Percentiles rank a stretch among this genome's conserved stretches.
Evolutionary conservation across 2,329 filamentous ascomycete species (phyloP).

Genomic region (Curvularia eragrostidis): DNA sequence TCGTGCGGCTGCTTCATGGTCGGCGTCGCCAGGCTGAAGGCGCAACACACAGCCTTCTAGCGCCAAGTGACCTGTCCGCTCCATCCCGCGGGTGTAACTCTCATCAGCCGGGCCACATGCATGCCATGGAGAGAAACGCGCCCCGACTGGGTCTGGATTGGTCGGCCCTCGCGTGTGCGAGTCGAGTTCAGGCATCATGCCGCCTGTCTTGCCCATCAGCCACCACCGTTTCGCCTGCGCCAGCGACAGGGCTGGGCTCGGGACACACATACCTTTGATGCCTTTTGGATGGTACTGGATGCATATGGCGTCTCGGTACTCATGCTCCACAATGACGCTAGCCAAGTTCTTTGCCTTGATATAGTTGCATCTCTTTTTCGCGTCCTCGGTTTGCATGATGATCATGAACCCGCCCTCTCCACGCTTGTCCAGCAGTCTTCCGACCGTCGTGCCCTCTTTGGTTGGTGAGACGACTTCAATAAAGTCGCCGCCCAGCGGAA

Average conservation of each 20-base stretch:
- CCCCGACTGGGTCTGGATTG: conserved; percentile 49
- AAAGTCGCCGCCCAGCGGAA: conserved; percentile 54
- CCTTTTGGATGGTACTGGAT: conserved; percentile 57
- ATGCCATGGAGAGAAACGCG: conserved; percentile 55
- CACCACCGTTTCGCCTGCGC: not conserved
- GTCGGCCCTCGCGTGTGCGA: conserved; percentile 43
- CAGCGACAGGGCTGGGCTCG: not conserved
- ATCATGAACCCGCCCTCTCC: conserved; percentile 58
- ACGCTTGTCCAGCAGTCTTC: conserved; percentile 51
- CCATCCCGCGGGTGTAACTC: conserved; percentile 49
- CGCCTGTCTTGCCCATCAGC: conserved; percentile 35
- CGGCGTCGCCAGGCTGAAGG: conserved; percentile 48
- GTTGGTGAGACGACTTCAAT: conserved; percentile 54
- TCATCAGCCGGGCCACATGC: conserved; percentile 50
- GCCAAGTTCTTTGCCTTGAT: conserved; percentile 47
- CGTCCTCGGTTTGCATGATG: conserved; percentile 57
- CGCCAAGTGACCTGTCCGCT: conserved; percentile 43
- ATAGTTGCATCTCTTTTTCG: conserved; percentile 44
- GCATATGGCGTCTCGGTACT: conserved; percentile 43
- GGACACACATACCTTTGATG: conserved; percentile 40
- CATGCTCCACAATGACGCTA: conserved; percentile 50
- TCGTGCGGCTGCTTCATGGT: conserved; percentile 46
- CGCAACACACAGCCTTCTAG: conserved; percentile 48
- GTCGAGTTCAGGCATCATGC: conserved; percentile 55
- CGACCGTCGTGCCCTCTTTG: conserved; percentile 49